Evolutionary conservation across 169 alveolate genomes (phyloP), one percentile per base, ranked within the genome.

Genomic region (Plasmodium gallinaceum): DNA sequence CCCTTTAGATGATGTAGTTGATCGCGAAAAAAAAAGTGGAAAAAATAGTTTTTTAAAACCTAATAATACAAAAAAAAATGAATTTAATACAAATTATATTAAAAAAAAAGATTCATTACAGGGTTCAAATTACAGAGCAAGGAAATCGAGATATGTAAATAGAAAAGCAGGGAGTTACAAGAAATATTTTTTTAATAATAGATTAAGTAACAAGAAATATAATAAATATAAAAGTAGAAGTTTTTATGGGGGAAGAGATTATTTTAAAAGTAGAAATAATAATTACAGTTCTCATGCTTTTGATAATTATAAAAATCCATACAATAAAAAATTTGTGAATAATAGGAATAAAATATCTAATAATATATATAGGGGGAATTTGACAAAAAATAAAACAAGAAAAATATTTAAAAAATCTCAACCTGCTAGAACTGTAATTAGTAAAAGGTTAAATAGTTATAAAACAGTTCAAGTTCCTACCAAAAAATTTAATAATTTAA

Each of bases 1-100:
- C 58, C 69, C 90, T 14, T 62, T 80, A 22, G 90, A 80, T 37
- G 90, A 80, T 68, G 90, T 80, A 80, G 90, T 80, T 16, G 37
- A 80, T 32, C 46, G 64, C 16, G 90, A 80, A 72, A 80, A 80
- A 54, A 80, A 24, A 80, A 80, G 73, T 32, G 90, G 90, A 43
- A 80, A 48, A 18, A 80, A 68, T 52, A 69, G 90, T 22, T 46
- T 80, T 66, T 37, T 80, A 54, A 80, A 69, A 46, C n/a, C 37
- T 18, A 80, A 10, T 14, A 66, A 58, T 54, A 22, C 74, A 2
- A 68, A 62, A 45, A 80, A 80, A 68, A 42, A 43, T 26, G 68
- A 80, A 39, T 80, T 37, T 80, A 80, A 80, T 66, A 39, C 69
- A 32, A 69, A 22, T 52, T 16, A 22, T 14, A 54, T 54, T 6